Base-by-base conservation (phyloP, 352 stramenopile species). In the Phytophthora cryptogea region DNA sequence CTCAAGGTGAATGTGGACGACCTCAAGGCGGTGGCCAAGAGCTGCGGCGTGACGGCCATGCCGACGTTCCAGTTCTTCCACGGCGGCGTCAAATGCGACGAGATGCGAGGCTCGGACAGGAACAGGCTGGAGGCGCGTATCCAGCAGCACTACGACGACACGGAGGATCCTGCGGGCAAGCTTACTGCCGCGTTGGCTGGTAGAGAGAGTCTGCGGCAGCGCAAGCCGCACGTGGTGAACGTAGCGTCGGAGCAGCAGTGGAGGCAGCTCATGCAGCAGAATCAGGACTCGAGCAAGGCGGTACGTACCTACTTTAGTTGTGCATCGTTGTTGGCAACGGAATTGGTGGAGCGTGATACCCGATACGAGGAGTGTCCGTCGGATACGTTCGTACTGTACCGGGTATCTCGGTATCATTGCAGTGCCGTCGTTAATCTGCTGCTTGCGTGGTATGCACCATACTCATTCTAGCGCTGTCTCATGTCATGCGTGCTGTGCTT, bases 61-160 rank as follows among this genome's bases (percentile, higher is more conserved):
- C 95, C 95, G 5, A 98, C 95, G 14, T 98, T 98, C 71, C 89
- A 98, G 56, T 93, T 98, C 63, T 98, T 89, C 68, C 94, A 95
- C 65, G 85, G 83, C 47, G 90, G 89, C 41, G 76, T 66, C 27
- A 96, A 94, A 68, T 88, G 93, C 28, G 87, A 97, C 53, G 88
- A 98, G 66, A 63, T 97, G 42, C 76, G 78, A 5, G 94, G 94
- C 8, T 92, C 94, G 10, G 81, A 96, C 63, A 80, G 74, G 40
- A 79, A 65, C 20, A 62, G 42, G 2, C 66, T 95, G 9, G 80
- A 93, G 52, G 41, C 58, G 23, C 67, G 66, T 16, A 77, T 95
- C 28, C 75, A 88, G 67, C 83, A 89, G 55, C 72, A 90, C 70
- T 88, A 90, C 46, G 69, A 88, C 13, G 78, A 92, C 57, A 79